Evolutionary conservation across 2,329 filamentous ascomycete genomes (phyloP).

Genomic region (Fusarium napiforme): DNA sequence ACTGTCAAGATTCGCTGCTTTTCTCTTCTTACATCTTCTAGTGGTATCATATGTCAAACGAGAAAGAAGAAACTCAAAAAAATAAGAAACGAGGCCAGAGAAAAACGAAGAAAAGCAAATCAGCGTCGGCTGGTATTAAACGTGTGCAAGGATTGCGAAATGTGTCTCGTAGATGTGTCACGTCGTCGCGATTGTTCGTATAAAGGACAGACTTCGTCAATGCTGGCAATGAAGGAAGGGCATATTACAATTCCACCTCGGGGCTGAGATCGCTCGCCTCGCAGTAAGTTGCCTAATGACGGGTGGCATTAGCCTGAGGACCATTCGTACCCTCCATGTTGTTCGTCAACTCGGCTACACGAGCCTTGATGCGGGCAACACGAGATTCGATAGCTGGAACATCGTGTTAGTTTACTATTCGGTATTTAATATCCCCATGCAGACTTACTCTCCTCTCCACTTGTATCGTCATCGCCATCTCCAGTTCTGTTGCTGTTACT

Average conservation of each 20-base stretch:
- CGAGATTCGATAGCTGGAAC: constrained; percentile 89
- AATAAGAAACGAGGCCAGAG: constrained; percentile 28
- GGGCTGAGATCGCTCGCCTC: neutral
- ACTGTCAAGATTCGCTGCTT: constrained; percentile 36
- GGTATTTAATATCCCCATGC: neutral
- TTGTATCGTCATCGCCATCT: constrained; percentile 86
- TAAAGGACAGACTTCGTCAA: constrained; percentile 23
- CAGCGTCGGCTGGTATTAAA: constrained; percentile 43
- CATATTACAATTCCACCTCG: constrained; percentile 4
- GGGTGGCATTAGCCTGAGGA: constrained; percentile 46
- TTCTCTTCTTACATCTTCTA: constrained; percentile 44
- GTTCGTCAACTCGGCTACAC: constrained; percentile 92
- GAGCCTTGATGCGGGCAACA: constrained; percentile 96
- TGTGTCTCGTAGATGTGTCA: constrained; percentile 37
- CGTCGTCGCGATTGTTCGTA: constrained; percentile 26
- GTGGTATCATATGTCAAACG: constrained; percentile 47
- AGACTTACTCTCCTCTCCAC: constrained; percentile 89
- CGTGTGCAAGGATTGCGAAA: constrained; percentile 35
- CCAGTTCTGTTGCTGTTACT: constrained; percentile 67
- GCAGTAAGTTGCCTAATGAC: constrained; percentile 24
- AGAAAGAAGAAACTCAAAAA: constrained; percentile 29
- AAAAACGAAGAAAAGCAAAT: constrained; percentile 41
- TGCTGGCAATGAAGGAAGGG: constrained; percentile 18
- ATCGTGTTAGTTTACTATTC: constrained; percentile 35
- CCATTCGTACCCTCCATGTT: constrained; percentile 73